Evolutionary conservation across 2,329 filamentous ascomycete species (phyloP).

Genomic region (Ascocoryne sarcoides): DNA sequence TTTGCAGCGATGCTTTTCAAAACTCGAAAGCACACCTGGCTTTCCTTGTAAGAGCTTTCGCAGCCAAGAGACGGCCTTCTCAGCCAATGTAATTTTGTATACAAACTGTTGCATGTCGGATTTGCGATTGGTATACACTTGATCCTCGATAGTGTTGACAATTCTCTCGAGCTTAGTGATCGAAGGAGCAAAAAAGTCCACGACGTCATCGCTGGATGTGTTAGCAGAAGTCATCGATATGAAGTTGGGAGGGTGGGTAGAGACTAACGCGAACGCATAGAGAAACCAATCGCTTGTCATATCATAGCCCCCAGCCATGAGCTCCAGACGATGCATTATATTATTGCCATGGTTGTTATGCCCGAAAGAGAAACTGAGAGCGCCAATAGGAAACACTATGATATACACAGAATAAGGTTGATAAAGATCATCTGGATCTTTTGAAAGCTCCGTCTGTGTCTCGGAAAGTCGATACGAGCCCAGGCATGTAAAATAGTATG

Average conservation of each 20-base stretch:
- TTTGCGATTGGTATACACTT: slow-evolving; percentile 79
- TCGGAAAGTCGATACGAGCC: slow-evolving; percentile 74
- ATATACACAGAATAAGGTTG: slow-evolving; percentile 93
- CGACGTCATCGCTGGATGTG: slow-evolving; percentile 69
- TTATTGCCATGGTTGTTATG: slow-evolving; percentile 76
- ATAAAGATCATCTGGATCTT: slow-evolving; percentile 57
- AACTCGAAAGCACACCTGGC: slow-evolving; percentile 88
- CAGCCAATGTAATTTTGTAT: slow-evolving; percentile 73
- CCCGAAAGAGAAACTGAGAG: slow-evolving; percentile 83
- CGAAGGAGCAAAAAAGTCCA: slow-evolving; percentile 82
- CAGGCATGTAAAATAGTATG: slow-evolving; percentile 96
- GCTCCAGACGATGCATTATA: slow-evolving; percentile 80
- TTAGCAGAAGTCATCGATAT: not conserved
- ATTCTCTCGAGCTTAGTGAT: slow-evolving; percentile 79
- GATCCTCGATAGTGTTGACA: slow-evolving; percentile 84
- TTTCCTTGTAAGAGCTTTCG: slow-evolving; percentile 86
- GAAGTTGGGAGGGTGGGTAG: not conserved
- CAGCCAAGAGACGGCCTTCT: slow-evolving; percentile 84
- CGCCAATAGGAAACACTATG: slow-evolving; percentile 86
- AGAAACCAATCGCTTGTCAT: slow-evolving; percentile 96
- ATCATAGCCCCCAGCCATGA: slow-evolving; percentile 83
- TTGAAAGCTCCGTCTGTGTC: slow-evolving; percentile 44
- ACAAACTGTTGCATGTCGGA: slow-evolving; percentile 82
- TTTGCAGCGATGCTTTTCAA: slow-evolving; percentile 73
- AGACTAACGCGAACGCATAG: slow-evolving; percentile 85